Evolutionary conservation across 2,329 filamentous ascomycete genomes (phyloP), one percentile per base, ranked within the genome.

Genomic region (Endocalyx cinctus): DNA sequence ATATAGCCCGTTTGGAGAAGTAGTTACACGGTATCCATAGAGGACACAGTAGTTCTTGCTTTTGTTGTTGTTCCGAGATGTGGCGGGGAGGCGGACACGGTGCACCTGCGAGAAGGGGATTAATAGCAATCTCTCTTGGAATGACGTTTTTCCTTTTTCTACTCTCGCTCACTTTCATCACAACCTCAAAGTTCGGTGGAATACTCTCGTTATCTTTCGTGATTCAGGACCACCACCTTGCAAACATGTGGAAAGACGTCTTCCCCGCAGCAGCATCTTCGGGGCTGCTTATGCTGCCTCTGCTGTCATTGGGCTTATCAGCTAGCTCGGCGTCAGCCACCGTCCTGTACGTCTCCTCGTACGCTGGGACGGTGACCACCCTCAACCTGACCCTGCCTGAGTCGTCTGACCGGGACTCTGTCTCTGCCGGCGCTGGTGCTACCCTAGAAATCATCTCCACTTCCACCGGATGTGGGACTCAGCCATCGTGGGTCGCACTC

Each of bases 401-500:
- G 20, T 8, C 39, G 34, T n/a, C n/a, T n/a, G n/a, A n/a, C n/a
- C n/a, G n/a, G n/a, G n/a, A n/a, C n/a, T n/a, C n/a, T n/a, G n/a
- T n/a, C n/a, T 45, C 42, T 33, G 29, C 42, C 38, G 45, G 42
- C 42, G 36, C 45, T 34, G 34, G 39, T 25, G 46, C 54, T 41
- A 48, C 48, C 35, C 64, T 79, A 38, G 55, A 61, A 44, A 49
- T 56, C 14, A 54, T 70, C 13, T 63, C 64, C 32, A 55, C 57
- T 4, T 64, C 62, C 15, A 63, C 60, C 32, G 61, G 59, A 20
- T 82, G 77, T 54, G 71, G 64, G 8, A 55, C 62, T 2, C 71
- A 68, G 39, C 72, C 79, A 5, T 72, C 75, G 10, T 84, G 79
- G 77, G 59, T 83, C 36, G 72, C 73, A 14, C 63, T 78, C 14